Evolutionary conservation across 345 rosid species (phyloP).

Genomic region (Syzygium aromaticum): DNA sequence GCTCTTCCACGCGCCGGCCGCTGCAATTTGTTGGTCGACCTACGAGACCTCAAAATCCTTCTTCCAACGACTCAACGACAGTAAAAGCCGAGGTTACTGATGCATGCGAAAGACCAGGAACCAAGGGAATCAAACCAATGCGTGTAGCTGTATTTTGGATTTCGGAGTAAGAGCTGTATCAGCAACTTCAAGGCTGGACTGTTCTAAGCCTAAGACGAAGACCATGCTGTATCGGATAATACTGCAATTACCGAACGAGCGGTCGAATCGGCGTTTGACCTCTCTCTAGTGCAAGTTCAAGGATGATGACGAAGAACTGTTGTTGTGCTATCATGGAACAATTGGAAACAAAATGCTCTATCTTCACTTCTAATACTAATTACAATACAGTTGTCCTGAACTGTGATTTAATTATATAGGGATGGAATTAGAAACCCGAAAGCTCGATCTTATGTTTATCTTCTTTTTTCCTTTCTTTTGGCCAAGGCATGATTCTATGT

Average conservation of each 20-base stretch:
- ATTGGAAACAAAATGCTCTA: neutral
- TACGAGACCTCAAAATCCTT: slow-evolving; percentile 74
- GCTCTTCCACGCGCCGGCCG: slow-evolving; percentile 99
- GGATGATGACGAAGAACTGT: neutral
- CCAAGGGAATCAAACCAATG: neutral
- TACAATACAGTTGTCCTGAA: neutral
- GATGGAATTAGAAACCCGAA: too few relatives aligned
- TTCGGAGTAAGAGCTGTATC: neutral
- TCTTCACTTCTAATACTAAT: neutral
- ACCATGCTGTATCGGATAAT: neutral
- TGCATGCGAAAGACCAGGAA: neutral
- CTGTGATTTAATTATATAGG: too few relatives aligned
- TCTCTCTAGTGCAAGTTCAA: neutral
- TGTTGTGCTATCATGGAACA: neutral
- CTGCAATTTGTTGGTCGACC: slow-evolving; percentile 96
- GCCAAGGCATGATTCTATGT: neutral
- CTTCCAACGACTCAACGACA: slow-evolving; percentile 44
- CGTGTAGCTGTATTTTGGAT: neutral
- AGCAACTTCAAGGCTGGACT: neutral
- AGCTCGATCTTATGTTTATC: neutral
- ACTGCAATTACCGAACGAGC: neutral
- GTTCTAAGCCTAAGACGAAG: neutral
- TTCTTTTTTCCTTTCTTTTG: neutral
- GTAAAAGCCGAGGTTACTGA: neutral
- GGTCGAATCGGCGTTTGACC: neutral